Base-by-base conservation (phyloP, 1,139 yeast genomes). In the Candida pseudoviswanathii region DNA sequence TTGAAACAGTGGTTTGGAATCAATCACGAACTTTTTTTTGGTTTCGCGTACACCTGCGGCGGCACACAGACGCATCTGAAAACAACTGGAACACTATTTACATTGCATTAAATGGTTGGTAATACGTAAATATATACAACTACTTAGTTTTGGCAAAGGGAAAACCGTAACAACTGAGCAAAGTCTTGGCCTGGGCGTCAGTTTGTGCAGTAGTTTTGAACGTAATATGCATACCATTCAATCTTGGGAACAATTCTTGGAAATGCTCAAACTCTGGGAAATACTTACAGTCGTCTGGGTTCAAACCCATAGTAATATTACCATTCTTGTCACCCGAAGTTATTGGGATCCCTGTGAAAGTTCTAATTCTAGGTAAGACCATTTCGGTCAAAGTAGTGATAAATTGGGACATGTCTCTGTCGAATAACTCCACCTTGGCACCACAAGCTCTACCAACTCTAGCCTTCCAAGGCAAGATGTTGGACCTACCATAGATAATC, bases 211-310 rank as follows among this genome's bases (percentile, higher is more conserved):
- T 73, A 30, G 99, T 94, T 65, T 88, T 89, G 58, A 94, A 75
- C 41, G 92, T 89, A 51, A 94, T 78, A 64, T 91, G 88, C 75
- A 94, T 80, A 53, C 97, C 98, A 66, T 85, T 89, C 47, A 92
- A 82, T 59, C 78, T 82, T 42, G 96, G 95, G 87, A 94, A 94
- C 59, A 88, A 76, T 66, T 92, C 99, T 66, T 87, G 94, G 71
- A 87, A 91, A 51, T 85, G 82, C 65, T 92, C 97, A 54, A 95
- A 84, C 70, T 95, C 99, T 2, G 99, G 99, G 78, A 95, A 95
- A 61, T 78, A 80, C 62, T 83, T 82, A 50, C 89, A 83, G 61
- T 89, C 91, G 51, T 86, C 90, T 2, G 90, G 82, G 44, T 81
- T 82, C 57, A 95, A 72, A 41, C 97, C 97, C 64, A 95, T 85